Percentiles rank a stretch among this genome's conserved stretches.
phyloP scores from a whole-genome alignment of 73 alveolate genomes.

The Paramecium sonneborni region DNA sequence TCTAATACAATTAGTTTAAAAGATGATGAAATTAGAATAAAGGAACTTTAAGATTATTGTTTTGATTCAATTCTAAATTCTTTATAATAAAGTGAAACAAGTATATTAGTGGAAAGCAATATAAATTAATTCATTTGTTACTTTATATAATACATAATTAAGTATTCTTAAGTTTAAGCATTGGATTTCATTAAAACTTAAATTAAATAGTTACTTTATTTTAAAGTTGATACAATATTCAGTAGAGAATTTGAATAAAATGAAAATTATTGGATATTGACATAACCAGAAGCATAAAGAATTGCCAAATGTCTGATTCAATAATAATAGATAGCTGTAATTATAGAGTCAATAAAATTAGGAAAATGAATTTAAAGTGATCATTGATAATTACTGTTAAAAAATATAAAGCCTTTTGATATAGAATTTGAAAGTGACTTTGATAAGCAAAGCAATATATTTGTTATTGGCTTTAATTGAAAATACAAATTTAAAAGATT shows the following conservation, averaged over 20 bases:
- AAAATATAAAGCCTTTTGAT: not conserved
- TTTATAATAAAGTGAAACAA: not conserved
- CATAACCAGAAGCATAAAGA: constrained; percentile 48
- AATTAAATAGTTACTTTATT: not conserved
- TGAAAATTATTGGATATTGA: constrained; percentile 37
- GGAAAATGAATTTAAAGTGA: not conserved
- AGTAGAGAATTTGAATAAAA: not conserved
- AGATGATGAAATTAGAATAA: constrained; percentile 16
- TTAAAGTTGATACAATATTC: not conserved
- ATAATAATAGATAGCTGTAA: not conserved
- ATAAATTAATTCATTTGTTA: not conserved
- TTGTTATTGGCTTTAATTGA: constrained; percentile 38
- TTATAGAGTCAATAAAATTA: not conserved
- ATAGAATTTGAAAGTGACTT: not conserved
- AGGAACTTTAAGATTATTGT: constrained; percentile 11
- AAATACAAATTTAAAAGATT: not conserved
- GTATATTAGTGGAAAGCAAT: not conserved
- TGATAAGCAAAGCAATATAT: not conserved
- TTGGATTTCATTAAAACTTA: not conserved
- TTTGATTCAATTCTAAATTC: not conserved
- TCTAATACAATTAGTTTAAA: not conserved
- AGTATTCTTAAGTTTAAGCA: not conserved
- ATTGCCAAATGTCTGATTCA: not conserved
- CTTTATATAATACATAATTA: not conserved
- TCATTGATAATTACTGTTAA: not conserved